Evolutionary conservation across 2,329 filamentous ascomycete genomes (phyloP).

Genomic region (Xylaria arbuscula): DNA sequence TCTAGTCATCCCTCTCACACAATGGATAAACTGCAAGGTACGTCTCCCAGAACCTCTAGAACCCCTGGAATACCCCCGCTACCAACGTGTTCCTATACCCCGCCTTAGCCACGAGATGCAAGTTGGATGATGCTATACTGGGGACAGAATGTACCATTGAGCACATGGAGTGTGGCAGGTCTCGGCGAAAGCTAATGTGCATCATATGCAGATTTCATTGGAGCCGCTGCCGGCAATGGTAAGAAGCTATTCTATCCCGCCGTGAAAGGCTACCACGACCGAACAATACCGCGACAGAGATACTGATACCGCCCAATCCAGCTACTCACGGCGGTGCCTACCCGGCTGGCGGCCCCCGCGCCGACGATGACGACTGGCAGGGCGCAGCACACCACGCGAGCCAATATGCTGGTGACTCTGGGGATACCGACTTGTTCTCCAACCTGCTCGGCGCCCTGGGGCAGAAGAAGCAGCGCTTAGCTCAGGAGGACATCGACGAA

Average conservation of each 20-base stretch:
- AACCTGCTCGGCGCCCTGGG: slow-evolving; percentile 59
- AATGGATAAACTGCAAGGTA: slow-evolving; percentile 41
- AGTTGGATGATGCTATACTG: slow-evolving; percentile 20
- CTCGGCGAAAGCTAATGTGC: slow-evolving; percentile 26
- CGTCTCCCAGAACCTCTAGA: slow-evolving; percentile 9
- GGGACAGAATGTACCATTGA: neutral
- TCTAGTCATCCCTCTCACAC: neutral
- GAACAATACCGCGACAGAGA: slow-evolving; percentile 9
- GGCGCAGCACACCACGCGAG: slow-evolving; percentile 62
- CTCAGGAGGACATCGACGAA: slow-evolving; percentile 62
- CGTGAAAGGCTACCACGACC: neutral
- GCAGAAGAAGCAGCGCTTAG: slow-evolving; percentile 62
- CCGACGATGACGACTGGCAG: slow-evolving; percentile 60
- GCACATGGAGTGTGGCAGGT: neutral
- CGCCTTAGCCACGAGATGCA: slow-evolving; percentile 27
- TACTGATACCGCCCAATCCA: slow-evolving; percentile 27
- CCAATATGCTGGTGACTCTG: slow-evolving; percentile 59
- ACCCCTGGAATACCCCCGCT: slow-evolving; percentile 4
- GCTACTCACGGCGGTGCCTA: slow-evolving; percentile 50
- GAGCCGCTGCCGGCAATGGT: slow-evolving; percentile 45
- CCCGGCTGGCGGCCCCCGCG: slow-evolving; percentile 51
- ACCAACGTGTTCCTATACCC: slow-evolving; percentile 19
- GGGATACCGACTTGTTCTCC: slow-evolving; percentile 62
- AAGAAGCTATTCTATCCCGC: slow-evolving; percentile 22
- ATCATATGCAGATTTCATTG: slow-evolving; percentile 30